phyloP scores from a whole-genome alignment of 2,329 filamentous ascomycete species.

The Beauveria sp. region DNA sequence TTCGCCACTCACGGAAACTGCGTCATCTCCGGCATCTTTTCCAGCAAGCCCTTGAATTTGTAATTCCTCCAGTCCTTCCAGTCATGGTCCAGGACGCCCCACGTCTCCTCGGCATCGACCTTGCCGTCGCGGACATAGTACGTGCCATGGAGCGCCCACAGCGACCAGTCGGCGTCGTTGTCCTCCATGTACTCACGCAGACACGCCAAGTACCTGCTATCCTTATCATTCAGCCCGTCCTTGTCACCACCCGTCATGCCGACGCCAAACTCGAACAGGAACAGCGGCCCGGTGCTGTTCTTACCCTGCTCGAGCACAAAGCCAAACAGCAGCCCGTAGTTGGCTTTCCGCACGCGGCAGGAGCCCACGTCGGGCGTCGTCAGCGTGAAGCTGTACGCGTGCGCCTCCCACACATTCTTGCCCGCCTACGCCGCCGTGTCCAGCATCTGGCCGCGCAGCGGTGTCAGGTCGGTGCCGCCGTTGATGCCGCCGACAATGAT shows the following conservation, averaged over 20 bases:
- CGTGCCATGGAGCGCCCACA: conserved; percentile 51
- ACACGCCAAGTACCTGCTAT: conserved; percentile 43
- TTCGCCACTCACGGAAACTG: conserved; percentile 22
- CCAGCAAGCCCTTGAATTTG: conserved; percentile 27
- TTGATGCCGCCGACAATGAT: conserved; percentile 47
- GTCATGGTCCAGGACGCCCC: conserved; percentile 39
- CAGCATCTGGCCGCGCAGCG: conserved; percentile 30
- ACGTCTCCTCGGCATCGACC: conserved; percentile 45
- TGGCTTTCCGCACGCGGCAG: conserved; percentile 34
- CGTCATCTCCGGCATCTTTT: conserved; percentile 31
- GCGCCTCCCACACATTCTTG: conserved; percentile 55
- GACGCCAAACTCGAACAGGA: conserved; percentile 53
- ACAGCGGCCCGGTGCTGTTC: conserved; percentile 44
- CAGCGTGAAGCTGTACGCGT: conserved; percentile 49
- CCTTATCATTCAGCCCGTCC: conserved; percentile 36
- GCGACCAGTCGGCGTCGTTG: conserved; percentile 53
- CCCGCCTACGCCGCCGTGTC: conserved; percentile 37
- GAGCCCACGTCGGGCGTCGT: conserved; percentile 35
- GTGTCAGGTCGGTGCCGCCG: conserved; percentile 45
- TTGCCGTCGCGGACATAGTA: conserved; percentile 48
- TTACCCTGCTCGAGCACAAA: conserved; percentile 43
- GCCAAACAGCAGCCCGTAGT: conserved; percentile 41
- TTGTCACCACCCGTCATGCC: conserved; percentile 36
- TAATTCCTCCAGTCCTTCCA: conserved; percentile 33
- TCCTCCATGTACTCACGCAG: conserved; percentile 42